These are phyloP conservation scores for Trichophyton rubrum DNA, from an alignment of 2,329 filamentous ascomycete genomes.

Conservation along the genomic window DNA sequence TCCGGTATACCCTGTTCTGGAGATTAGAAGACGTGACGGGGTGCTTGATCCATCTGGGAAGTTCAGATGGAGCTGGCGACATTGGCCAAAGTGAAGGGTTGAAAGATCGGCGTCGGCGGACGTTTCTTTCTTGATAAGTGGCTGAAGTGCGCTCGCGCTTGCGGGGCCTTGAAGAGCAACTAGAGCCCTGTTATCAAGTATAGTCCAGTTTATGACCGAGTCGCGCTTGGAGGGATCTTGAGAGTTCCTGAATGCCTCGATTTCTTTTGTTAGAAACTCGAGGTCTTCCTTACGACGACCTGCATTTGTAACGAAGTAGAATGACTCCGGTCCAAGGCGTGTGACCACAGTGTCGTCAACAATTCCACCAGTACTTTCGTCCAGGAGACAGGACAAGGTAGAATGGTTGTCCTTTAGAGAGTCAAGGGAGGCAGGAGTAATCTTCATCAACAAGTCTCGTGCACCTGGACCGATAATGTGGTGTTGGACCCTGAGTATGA, in stretches of 20 bases:
- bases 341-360: conserved; percentile 91
- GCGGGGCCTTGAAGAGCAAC: conserved; percentile 82
- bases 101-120: conserved; percentile 43
- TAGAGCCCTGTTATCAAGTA: conserved; percentile 61
- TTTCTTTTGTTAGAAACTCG: conserved; percentile 58
- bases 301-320: conserved; percentile 93
- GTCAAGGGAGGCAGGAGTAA: conserved; percentile 66
- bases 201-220: conserved; percentile 52
- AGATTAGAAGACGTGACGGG: conserved; percentile 54
- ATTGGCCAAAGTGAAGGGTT: conserved; percentile 70
- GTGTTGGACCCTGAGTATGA: conserved; percentile 54
- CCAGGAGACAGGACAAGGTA: conserved; percentile 73
- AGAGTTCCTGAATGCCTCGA: conserved; percentile 47
- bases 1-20: conserved; percentile 86
- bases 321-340: conserved; percentile 57
- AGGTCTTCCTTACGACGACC: conserved; percentile 82
- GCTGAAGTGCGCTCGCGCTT: conserved; percentile 55
- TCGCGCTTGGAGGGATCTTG: conserved; percentile 35
- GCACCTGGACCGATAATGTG: conserved; percentile 70
- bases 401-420: conserved; percentile 55
- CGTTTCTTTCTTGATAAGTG: conserved; percentile 42
- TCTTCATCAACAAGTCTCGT: conserved; percentile 63
- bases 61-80: conserved; percentile 52
- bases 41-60: conserved; percentile 42
- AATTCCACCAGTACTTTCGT: conserved; percentile 72